phyloP scores from a whole-genome alignment of 1,284 basidiomycete genomes.

The Marasmius oreades region DNA sequence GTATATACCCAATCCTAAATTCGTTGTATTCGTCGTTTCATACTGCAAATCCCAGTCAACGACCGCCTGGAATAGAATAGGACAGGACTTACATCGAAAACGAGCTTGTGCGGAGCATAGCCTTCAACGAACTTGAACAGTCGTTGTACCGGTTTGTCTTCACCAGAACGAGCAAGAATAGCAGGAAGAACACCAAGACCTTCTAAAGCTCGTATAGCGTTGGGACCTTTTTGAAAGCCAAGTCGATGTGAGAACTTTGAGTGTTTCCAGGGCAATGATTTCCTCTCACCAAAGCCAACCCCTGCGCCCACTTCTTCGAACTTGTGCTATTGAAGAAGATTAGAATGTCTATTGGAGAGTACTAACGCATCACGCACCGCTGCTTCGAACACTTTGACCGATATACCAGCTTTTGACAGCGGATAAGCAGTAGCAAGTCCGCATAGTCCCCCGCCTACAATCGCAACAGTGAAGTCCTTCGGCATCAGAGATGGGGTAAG shows the following conservation, averaged over 20 bases:
- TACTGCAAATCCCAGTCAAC: constrained; percentile 28
- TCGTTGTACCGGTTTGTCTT: constrained; percentile 27
- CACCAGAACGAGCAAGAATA: constrained; percentile 33
- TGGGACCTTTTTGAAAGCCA: constrained; percentile 36
- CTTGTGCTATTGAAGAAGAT: neutral
- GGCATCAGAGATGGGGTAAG: neutral
- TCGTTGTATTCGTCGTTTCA: constrained; percentile 26
- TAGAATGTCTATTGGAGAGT: too few species aligned
- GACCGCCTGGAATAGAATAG: neutral
- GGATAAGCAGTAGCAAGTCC: constrained; percentile 45
- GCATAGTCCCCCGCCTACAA: constrained; percentile 53
- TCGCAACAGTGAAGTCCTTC: constrained; percentile 44
- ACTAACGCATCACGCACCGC: constrained; percentile 30
- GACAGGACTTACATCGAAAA: constrained; percentile 42
- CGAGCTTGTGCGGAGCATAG: constrained; percentile 34
- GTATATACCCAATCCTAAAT: constrained; percentile 39
- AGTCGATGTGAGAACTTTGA: neutral
- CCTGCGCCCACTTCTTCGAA: constrained; percentile 44
- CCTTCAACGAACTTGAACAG: constrained; percentile 42
- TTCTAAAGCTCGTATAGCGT: constrained; percentile 44
- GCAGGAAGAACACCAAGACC: constrained; percentile 41
- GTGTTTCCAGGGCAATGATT: neutral
- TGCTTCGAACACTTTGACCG: constrained; percentile 49
- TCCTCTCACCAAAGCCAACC: constrained; percentile 42
- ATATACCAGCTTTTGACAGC: constrained; percentile 39